A percentile compares a stretch with the other conserved stretches of the same genome.
These are phyloP conservation scores for Metschnikowia proteae DNA, from an alignment of 805 yeast genomes.

Conservation along the genomic window DNA sequence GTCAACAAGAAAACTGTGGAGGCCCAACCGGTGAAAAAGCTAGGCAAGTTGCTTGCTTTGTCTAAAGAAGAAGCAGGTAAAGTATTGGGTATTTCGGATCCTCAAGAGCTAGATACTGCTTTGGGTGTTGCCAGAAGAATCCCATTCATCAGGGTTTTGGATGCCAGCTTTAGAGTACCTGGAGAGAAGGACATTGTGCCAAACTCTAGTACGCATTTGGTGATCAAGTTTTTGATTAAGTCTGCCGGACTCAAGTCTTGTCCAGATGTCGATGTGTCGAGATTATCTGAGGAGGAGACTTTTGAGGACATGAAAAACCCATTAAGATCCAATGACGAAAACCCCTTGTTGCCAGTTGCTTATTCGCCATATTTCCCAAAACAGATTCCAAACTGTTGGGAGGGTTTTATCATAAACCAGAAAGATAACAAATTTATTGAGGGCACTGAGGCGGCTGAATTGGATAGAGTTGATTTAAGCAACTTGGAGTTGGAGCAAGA, in stretches of 20 bases:
- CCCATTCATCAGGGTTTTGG: conserved; percentile 65
- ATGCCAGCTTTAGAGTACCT: conserved; percentile 76
- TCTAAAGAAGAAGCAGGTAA: conserved; percentile 52
- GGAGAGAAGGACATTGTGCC: conserved; percentile 75
- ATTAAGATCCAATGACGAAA: conserved; percentile 55
- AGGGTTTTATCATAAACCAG: conserved; percentile 64
- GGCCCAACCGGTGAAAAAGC: conserved; percentile 47
- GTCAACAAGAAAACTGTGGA: conserved; percentile 49
- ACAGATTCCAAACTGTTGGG: conserved; percentile 50
- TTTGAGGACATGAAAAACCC: conserved; percentile 73
- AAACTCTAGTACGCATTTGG: conserved; percentile 65
- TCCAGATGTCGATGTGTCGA: conserved; percentile 40
- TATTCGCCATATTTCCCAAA: conserved; percentile 77
- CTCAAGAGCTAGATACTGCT: conserved; percentile 44
- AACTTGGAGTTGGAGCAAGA: conserved; percentile 55
- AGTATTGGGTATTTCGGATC: conserved; percentile 52
- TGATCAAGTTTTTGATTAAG: conserved; percentile 68
- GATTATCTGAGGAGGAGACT: conserved; percentile 54
- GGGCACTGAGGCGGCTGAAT: conserved; percentile 45
- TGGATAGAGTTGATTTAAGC: conserved; percentile 50
- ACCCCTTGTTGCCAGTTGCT: conserved; percentile 65
- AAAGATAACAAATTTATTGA: conserved; percentile 80
- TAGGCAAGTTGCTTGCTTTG: conserved; percentile 66
- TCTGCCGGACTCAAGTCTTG: conserved; percentile 66
- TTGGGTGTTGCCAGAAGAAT: conserved; percentile 56